A percentile compares a stretch with the other conserved stretches of the same genome.
Evolutionary conservation across 306 rosid genomes (phyloP).

Genomic region (Leucaena leucocephala): DNA sequence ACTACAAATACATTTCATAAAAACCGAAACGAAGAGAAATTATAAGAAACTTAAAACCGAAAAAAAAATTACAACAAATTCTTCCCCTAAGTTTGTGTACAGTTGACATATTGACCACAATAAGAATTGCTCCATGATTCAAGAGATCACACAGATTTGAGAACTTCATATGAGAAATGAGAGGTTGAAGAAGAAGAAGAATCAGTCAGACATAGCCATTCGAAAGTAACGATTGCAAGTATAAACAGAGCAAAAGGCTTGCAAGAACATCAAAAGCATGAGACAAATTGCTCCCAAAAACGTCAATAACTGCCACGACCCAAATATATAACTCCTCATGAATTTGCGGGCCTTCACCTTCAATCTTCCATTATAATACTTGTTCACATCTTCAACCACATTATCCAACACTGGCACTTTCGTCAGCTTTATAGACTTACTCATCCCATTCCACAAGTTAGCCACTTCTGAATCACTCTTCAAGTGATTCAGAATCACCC

Average conservation of each 20-base stretch:
- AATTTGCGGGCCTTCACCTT: slow-evolving; percentile 46
- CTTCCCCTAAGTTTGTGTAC: neutral
- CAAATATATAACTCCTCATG: slow-evolving; percentile 44
- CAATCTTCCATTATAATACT: slow-evolving; percentile 49
- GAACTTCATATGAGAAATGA: neutral
- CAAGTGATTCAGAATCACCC: slow-evolving; percentile 55
- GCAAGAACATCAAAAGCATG: slow-evolving; percentile 39
- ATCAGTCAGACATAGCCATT: neutral
- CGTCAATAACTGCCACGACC: slow-evolving; percentile 58
- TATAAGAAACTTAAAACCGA: neutral
- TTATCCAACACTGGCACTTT: slow-evolving; percentile 59
- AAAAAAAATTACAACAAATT: neutral
- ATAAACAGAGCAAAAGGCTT: slow-evolving; percentile 28
- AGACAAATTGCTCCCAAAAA: slow-evolving; percentile 49
- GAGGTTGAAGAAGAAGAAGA: slow-evolving; percentile 2
- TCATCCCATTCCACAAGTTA: slow-evolving; percentile 60
- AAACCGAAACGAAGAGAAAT: neutral
- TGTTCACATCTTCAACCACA: slow-evolving; percentile 64
- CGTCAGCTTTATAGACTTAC: slow-evolving; percentile 58
- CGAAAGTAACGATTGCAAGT: slow-evolving; percentile 8
- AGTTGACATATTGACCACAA: neutral
- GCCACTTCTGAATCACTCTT: slow-evolving; percentile 61
- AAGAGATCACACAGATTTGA: neutral
- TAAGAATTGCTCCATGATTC: neutral
- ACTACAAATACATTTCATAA: neutral